These are phyloP conservation scores for Kodamaea ohmeri DNA, from an alignment of 1,139 yeast species.

Conservation along the genomic window DNA sequence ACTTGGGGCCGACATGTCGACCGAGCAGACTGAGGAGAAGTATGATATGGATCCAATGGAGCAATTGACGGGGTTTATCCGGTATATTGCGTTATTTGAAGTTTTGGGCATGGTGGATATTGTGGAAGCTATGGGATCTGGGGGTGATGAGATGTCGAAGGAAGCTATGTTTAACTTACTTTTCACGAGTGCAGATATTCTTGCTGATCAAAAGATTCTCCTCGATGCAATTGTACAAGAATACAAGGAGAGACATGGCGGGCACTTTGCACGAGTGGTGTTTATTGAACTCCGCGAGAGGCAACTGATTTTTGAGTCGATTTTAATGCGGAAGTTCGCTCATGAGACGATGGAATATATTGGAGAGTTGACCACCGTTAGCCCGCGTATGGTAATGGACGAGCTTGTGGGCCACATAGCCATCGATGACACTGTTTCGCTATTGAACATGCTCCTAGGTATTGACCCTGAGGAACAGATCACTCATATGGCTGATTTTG, in stretches of 20 bases:
- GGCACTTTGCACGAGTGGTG: constrained; percentile 9
- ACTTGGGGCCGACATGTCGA: constrained; percentile 1
- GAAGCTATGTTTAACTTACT: background rate
- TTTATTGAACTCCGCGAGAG: constrained; percentile 15
- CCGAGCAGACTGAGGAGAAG: background rate
- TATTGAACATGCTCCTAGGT: constrained; percentile 21
- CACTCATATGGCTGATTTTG: constrained; percentile 20
- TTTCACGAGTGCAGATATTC: background rate
- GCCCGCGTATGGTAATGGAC: constrained; percentile 25
- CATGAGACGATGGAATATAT: constrained; percentile 12
- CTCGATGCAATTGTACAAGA: constrained; percentile 2
- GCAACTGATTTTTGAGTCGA: constrained; percentile 12
- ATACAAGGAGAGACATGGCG: constrained; percentile 4
- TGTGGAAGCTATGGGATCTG: background rate
- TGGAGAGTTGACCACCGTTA: constrained; percentile 20
- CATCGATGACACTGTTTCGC: constrained; percentile 20
- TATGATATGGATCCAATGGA: background rate
- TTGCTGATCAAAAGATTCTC: constrained; percentile 5
- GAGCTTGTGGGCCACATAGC: constrained; percentile 20
- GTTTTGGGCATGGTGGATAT: background rate
- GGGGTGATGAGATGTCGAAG: background rate
- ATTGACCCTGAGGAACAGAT: constrained; percentile 11
- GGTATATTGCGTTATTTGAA: constrained; percentile 1
- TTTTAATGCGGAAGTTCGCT: constrained; percentile 13
- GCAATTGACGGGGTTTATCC: background rate